Evolutionary conservation across 2,329 filamentous ascomycete species (phyloP), one percentile per base, ranked within the genome.

Genomic region (Fusarium nygamai): DNA sequence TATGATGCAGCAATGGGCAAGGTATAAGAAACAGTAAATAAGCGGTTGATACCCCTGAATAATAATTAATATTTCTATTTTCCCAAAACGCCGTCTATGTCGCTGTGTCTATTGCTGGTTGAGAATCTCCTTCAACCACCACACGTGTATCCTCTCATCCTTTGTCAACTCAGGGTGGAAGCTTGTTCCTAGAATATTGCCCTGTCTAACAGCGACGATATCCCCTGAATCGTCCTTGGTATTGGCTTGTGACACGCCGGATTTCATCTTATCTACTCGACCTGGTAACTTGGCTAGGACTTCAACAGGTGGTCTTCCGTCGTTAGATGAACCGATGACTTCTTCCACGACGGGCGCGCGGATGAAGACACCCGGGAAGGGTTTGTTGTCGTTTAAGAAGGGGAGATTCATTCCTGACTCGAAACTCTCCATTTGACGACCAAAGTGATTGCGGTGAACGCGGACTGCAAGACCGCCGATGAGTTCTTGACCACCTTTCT

Each of bases 131-230:
- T 88, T 85, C 80, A 99, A 80, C 96, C 96, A 99, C 96, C 96
- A 98, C 9, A 90, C 88, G 83, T 99, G 96, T 79, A 98, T 97
- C 64, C 96, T 89, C 64, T 91, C 86, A 84, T 99, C 96, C 13
- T 91, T 89, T 0, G 96, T 98, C 82, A 99, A 83, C 83, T 99
- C 96, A 0, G 96, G 96, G 78, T 98, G 96, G 80, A 98, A 99
- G 79, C 95, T 98, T 7, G 93, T 98, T 8, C 95, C 96, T 78
- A 98, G 93, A 1, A 98, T 92, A 82, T 98, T 98, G 2, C 93
- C 94, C 84, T 98, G 95, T 73, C 90, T 88, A 39, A 98, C 94
- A 1, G 96, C 96, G 58, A 98, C 91, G 59, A 98, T 96, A 75
- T 97, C 93, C 5, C 92, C 90, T 6, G 86, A 88, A 48, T 83